A percentile compares a stretch with the other conserved stretches of the same genome.
These are phyloP conservation scores for Pittosporum tobira DNA, from an alignment of 129 eudicot species.

Conservation along the genomic window DNA sequence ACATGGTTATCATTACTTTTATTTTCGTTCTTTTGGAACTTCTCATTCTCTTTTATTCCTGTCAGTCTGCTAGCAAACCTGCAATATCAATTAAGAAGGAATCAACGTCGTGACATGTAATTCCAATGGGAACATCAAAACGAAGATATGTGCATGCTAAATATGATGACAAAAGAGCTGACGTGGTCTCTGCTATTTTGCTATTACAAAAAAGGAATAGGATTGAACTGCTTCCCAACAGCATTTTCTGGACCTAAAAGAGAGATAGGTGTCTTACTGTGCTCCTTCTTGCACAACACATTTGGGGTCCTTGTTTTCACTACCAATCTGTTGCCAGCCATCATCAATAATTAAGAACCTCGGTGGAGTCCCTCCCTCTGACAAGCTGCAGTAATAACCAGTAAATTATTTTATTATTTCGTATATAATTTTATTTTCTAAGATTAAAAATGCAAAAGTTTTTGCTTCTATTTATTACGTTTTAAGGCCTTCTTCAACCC, in stretches of 20 bases:
- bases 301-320: conserved; percentile 34
- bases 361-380: conserved; percentile 73
- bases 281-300: conserved; percentile 72
- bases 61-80: conserved; percentile 87
- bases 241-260: not conserved
- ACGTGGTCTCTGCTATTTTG: not conserved
- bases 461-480: conserved; percentile 26
- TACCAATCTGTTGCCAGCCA: conserved; percentile 95
- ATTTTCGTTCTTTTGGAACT: conserved; percentile 63
- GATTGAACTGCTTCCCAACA: not conserved
- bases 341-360: conserved; percentile 87
- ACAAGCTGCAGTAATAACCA: conserved; percentile 43
- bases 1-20: conserved; percentile 39
- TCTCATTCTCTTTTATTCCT: conserved; percentile 77
- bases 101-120: not conserved
- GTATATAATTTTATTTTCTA: not conserved
- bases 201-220: not conserved
- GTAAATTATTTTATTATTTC: not conserved
- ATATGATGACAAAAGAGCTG: not conserved
- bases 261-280: conserved; percentile 47
- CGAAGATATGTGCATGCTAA: not conserved
- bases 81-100: conserved; percentile 13
- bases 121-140: not conserved
- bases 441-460: not conserved
- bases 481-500: conserved; percentile 80